Conservation (phyloP, 306 rosid genomes). For the Abrus precatorius region DNA sequence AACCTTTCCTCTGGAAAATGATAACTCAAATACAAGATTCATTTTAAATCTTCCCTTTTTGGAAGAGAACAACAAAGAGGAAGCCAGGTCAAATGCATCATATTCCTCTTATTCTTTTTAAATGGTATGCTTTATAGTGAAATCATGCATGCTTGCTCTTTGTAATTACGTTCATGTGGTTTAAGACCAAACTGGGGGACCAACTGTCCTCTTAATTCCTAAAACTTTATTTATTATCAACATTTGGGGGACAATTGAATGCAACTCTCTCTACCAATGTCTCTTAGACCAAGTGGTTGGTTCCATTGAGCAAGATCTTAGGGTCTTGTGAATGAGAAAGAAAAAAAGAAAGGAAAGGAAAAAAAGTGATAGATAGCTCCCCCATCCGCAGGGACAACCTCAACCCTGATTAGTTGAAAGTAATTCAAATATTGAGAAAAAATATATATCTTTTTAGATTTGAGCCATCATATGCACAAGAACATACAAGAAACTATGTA, state of each 20-base stretch:
- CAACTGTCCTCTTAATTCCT: not conserved
- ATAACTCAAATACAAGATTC: slow-evolving; percentile 36
- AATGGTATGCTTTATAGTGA: slow-evolving; percentile 39
- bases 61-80: slow-evolving; percentile 37
- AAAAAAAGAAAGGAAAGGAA: no score
- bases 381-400: no score
- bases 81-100: slow-evolving; percentile 44
- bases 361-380: not conserved
- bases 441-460: not conserved
- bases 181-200: not conserved
- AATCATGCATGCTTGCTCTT: slow-evolving; percentile 9
- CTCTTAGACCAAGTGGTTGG: no score
- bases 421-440: not conserved
- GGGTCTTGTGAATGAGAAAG: not conserved
- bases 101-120: slow-evolving; percentile 57
- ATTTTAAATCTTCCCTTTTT: not conserved
- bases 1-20: slow-evolving; percentile 59
- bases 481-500: no score
- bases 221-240: not conserved
- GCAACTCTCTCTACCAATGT: not conserved
- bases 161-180: slow-evolving; percentile 16
- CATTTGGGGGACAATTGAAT: not conserved
- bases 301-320: not conserved
- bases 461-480: not conserved
- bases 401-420: not conserved